phyloP scores from a whole-genome alignment of 139 green algal species.

The Monoraphidium neglectum region DNA sequence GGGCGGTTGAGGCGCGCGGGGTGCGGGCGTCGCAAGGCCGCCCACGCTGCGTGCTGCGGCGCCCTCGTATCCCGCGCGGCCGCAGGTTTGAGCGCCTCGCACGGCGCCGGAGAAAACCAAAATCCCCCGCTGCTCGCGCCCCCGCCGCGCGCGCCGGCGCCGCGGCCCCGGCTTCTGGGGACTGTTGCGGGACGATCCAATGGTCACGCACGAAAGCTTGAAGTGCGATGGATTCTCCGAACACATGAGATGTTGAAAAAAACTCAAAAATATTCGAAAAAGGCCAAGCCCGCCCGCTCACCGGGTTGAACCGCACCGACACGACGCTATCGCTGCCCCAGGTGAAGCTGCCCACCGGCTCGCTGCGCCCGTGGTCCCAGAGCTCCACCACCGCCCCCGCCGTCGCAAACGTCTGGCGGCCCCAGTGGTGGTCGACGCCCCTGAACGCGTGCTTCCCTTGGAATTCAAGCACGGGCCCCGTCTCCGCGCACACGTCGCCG shows the following conservation, averaged over 20 bases:
- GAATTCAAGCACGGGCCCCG: slow-evolving; percentile 71
- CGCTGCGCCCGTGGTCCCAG: slow-evolving; percentile 88
- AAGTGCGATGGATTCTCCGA: too few relatives aligned
- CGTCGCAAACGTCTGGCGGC: slow-evolving; percentile 79
- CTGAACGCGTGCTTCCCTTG: slow-evolving; percentile 68
- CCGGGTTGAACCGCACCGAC: slow-evolving; percentile 94
- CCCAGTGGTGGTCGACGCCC: slow-evolving; percentile 89
- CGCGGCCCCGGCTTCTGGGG: neutral
- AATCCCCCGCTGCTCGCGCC: neutral
- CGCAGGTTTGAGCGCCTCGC: too few relatives aligned
- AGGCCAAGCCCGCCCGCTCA: slow-evolving; percentile 28
- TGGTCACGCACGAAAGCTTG: too few relatives aligned
- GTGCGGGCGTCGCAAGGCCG: too few relatives aligned
- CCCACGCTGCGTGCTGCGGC: too few relatives aligned
- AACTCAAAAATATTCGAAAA: too few relatives aligned
- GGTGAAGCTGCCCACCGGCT: slow-evolving; percentile 84
- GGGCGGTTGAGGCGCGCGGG: neutral
- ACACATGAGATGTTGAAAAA: too few relatives aligned
- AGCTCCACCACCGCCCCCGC: slow-evolving; percentile 83
- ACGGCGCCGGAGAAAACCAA: too few relatives aligned
- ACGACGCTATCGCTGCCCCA: slow-evolving; percentile 93
- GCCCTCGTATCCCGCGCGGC: too few relatives aligned
- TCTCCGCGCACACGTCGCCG: slow-evolving; percentile 61
- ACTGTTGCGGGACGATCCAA: too few relatives aligned
- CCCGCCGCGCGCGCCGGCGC: neutral